Percentiles rank a stretch among this genome's conserved stretches.
phyloP scores from a whole-genome alignment of 371 early-diverging fungal genomes.

The Circinella umbellata region DNA sequence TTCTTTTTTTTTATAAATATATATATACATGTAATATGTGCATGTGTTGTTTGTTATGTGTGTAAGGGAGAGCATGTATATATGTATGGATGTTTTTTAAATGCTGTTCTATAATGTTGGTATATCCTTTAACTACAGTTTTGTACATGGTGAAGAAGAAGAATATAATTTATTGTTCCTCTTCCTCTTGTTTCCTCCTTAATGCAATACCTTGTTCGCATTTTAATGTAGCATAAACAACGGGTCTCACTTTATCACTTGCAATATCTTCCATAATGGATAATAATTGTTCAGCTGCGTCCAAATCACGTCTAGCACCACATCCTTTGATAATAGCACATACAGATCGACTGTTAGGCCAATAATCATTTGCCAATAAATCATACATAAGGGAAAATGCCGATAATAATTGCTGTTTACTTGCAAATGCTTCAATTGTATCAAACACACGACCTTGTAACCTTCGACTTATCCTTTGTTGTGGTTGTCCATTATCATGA shows the following conservation, averaged over 20 bases:
- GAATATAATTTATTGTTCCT: background rate
- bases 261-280: conserved; percentile 13
- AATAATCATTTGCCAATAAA: conserved; percentile 17
- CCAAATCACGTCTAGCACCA: conserved; percentile 15
- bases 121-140: background rate
- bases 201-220: background rate
- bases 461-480: conserved; percentile 7
- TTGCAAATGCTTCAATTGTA: conserved; percentile 17
- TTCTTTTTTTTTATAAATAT: too few relatives aligned
- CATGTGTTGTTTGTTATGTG: too few relatives aligned
- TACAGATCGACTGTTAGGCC: conserved; percentile 13
- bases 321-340: conserved; percentile 19
- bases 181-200: background rate
- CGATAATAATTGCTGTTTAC: conserved; percentile 18
- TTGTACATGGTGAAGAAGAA: background rate
- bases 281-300: conserved; percentile 20
- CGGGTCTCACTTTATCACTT: background rate
- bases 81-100: too few relatives aligned
- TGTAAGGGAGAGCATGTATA: too few relatives aligned
- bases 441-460: conserved; percentile 10
- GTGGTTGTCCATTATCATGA: background rate
- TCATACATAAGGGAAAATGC: conserved; percentile 26
- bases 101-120: background rate
- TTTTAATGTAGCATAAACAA: background rate
- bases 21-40: too few relatives aligned